phyloP scores from a whole-genome alignment of 1,284 basidiomycete species.

The Apiotrichum sp. region DNA sequence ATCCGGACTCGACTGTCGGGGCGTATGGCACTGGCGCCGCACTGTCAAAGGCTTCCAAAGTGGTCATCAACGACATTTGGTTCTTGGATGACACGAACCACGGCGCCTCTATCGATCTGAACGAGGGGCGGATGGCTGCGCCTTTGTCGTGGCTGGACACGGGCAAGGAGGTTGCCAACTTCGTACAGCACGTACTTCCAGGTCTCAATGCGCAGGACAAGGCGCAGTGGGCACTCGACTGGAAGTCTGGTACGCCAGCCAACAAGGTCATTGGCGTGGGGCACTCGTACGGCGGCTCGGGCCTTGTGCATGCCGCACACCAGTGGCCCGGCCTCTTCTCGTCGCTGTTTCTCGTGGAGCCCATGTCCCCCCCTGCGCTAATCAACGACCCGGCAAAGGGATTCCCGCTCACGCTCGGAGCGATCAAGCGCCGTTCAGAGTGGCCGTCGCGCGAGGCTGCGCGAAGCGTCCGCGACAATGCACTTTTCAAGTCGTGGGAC shows the following conservation, averaged over 20 bases:
- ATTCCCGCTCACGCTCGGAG: constrained; percentile 43
- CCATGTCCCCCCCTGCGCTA: constrained; percentile 45
- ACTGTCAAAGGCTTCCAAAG: not conserved
- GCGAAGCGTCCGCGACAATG: constrained; percentile 51
- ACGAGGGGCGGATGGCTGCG: constrained; percentile 52
- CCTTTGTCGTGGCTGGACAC: constrained; percentile 39
- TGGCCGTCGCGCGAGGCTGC: constrained; percentile 64
- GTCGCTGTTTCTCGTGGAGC: constrained; percentile 71
- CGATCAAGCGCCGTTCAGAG: constrained; percentile 57
- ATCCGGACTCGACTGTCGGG: not conserved
- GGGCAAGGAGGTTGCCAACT: constrained; percentile 45
- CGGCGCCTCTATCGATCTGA: constrained; percentile 66
- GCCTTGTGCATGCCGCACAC: constrained; percentile 57
- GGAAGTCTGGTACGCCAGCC: constrained; percentile 47
- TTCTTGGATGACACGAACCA: constrained; percentile 69
- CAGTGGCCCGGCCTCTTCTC: constrained; percentile 63
- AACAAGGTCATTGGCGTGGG: constrained; percentile 56
- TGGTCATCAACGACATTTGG: constrained; percentile 67
- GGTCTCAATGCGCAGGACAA: not conserved
- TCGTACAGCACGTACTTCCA: constrained; percentile 49
- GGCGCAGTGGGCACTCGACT: constrained; percentile 33
- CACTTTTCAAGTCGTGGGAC: constrained; percentile 47
- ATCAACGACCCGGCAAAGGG: constrained; percentile 9
- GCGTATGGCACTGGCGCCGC: constrained; percentile 3
- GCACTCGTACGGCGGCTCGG: constrained; percentile 74